Evolutionary conservation across 1,139 yeast species (phyloP).

Genomic region (Oligophagozyma castellii): DNA sequence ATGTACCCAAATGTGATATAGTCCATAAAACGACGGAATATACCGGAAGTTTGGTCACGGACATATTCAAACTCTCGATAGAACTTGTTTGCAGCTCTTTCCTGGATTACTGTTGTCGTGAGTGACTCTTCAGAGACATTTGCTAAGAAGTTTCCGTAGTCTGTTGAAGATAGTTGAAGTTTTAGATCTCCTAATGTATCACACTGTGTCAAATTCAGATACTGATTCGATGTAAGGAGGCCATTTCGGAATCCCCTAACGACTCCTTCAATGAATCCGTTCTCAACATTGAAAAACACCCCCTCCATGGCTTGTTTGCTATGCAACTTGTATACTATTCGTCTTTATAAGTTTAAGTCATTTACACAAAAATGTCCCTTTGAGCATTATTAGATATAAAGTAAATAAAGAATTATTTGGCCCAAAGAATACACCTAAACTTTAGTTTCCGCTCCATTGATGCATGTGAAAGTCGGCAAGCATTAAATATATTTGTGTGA

Average conservation of each 20-base stretch:
- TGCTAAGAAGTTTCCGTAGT: constrained; percentile 81
- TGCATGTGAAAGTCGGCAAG: too few relatives aligned
- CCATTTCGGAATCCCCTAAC: constrained; percentile 92
- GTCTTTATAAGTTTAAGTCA: too few relatives aligned
- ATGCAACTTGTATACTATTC: too few relatives aligned
- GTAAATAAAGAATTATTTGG: too few relatives aligned
- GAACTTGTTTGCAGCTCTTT: constrained; percentile 58
- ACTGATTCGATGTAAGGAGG: constrained; percentile 61
- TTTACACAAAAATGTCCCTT: too few relatives aligned
- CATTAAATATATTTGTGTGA: too few relatives aligned
- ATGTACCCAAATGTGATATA: constrained; percentile 90
- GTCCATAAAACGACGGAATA: constrained; percentile 70
- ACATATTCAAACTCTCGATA: constrained; percentile 78
- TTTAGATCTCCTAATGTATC: constrained; percentile 89
- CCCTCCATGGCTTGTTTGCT: constrained; percentile 62
- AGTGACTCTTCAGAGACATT: constrained; percentile 72
- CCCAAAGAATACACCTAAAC: too few relatives aligned
- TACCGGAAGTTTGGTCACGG: constrained; percentile 71
- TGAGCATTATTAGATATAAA: too few relatives aligned
- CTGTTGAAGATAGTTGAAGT: constrained; percentile 87
- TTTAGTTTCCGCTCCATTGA: too few relatives aligned
- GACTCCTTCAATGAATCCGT: constrained; percentile 85
- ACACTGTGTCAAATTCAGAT: constrained; percentile 87
- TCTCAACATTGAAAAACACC: constrained; percentile 69
- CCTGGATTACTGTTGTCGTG: constrained; percentile 66